These are phyloP conservation scores for Colletotrichum filicis DNA, from an alignment of 2,329 filamentous ascomycete species.

Conservation along the genomic window DNA sequence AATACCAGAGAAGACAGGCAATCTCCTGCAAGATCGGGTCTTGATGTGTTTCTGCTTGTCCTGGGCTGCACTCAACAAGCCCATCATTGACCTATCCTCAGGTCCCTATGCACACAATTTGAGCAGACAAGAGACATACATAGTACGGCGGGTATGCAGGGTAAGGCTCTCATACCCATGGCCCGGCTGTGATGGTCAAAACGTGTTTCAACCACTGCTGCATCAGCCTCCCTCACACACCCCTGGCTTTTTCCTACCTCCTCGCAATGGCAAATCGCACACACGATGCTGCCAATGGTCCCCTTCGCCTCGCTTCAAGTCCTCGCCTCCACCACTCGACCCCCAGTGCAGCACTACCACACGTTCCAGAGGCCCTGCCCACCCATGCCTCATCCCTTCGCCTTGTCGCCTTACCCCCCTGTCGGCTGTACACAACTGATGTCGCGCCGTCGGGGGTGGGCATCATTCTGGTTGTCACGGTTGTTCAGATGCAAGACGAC, in stretches of 20 bases:
- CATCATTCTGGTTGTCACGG: background rate
- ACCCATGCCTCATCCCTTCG: constrained; percentile 22
- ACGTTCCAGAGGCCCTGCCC: background rate
- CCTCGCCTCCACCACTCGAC: background rate
- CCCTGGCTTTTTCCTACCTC: constrained; percentile 3
- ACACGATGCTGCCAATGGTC: constrained; percentile 13
- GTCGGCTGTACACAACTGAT: constrained; percentile 9
- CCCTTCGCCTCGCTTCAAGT: background rate
- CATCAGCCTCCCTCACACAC: constrained; percentile 28
- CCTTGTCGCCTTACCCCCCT: background rate
- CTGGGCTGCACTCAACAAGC: background rate
- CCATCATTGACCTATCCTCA: background rate
- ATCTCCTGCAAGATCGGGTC: constrained; percentile 15
- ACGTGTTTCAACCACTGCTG: constrained; percentile 45
- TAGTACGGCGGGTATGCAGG: background rate
- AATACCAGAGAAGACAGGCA: background rate
- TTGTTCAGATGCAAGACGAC: constrained; percentile 28
- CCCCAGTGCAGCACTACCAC: constrained; percentile 1
- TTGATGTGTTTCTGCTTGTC: constrained; percentile 10
- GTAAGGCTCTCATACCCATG: constrained; percentile 23
- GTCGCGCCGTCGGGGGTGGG: background rate
- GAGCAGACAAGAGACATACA: background rate
- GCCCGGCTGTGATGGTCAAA: constrained; percentile 37
- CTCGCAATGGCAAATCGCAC: background rate
- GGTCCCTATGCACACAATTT: background rate